A percentile compares a stretch with the other conserved stretches of the same genome.
phyloP scores from a whole-genome alignment of 2,329 filamentous ascomycete genomes.

The Neurospora crassa region DNA sequence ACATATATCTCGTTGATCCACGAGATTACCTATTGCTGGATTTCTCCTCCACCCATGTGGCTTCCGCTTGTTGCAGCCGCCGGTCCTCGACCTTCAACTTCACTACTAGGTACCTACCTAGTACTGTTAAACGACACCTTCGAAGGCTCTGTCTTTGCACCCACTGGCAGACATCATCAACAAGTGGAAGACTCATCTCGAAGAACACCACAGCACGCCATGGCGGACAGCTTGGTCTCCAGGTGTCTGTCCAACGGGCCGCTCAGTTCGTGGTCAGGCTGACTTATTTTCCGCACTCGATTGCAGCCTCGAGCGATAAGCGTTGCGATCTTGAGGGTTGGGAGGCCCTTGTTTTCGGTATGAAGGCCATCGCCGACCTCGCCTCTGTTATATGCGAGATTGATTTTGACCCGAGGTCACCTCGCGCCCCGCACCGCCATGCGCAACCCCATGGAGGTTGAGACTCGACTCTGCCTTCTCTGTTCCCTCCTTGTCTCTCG shows the following conservation, averaged over 20 bases:
- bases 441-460: not conserved
- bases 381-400: not conserved
- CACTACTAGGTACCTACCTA: too few relatives aligned
- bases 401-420: not conserved
- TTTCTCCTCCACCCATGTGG: too few relatives aligned
- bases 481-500: not conserved
- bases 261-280: conserved; percentile 1
- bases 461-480: not conserved
- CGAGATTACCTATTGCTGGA: too few relatives aligned
- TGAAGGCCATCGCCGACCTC: conserved; percentile 95
- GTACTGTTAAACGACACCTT: too few relatives aligned
- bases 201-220: conserved; percentile 27
- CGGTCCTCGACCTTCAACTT: too few relatives aligned
- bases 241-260: conserved; percentile 1
- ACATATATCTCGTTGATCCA: too few relatives aligned
- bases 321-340: conserved; percentile 97
- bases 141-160: too few relatives aligned
- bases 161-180: too few relatives aligned
- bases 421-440: not conserved
- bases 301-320: conserved; percentile 53
- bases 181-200: too few relatives aligned
- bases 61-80: too few relatives aligned
- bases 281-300: not conserved
- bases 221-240: conserved; percentile 24
- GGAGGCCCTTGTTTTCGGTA: conserved; percentile 92